Evolutionary conservation across 179 eudicot genomes (phyloP).

Genomic region (Actinidia polygama): DNA sequence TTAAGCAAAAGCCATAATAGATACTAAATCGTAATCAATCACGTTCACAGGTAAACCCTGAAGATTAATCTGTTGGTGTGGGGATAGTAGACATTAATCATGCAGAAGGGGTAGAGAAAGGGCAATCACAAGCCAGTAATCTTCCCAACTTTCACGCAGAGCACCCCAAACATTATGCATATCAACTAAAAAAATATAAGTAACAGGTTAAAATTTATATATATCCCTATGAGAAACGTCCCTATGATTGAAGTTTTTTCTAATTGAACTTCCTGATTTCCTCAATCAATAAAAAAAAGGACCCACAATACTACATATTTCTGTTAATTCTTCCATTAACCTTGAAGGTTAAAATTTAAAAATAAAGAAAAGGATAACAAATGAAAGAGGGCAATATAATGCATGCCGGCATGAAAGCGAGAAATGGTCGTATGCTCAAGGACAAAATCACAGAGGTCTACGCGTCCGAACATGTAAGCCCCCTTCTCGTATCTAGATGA

Average conservation of each 20-base stretch:
- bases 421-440: constrained; percentile 96
- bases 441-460: constrained; percentile 86
- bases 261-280: neutral
- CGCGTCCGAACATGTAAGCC: constrained; percentile 96
- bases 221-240: neutral
- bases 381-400: neutral
- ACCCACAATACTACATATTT: neutral
- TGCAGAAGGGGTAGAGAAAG: neutral
- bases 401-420: constrained; percentile 93
- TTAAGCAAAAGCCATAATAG: neutral
- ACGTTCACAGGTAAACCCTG: neutral
- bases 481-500: constrained; percentile 79
- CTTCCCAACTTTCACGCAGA: neutral
- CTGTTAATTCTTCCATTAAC: neutral
- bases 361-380: neutral
- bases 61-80: neutral
- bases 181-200: neutral
- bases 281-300: neutral
- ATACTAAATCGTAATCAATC: neutral
- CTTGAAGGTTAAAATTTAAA: neutral
- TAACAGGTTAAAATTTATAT: too few species aligned
- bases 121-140: neutral
- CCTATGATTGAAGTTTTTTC: neutral
- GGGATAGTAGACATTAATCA: neutral
- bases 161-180: neutral